Evolutionary conservation across 345 rosid species (phyloP), one percentile per base, ranked within the genome.

Genomic region (Euphorbia peplus): DNA sequence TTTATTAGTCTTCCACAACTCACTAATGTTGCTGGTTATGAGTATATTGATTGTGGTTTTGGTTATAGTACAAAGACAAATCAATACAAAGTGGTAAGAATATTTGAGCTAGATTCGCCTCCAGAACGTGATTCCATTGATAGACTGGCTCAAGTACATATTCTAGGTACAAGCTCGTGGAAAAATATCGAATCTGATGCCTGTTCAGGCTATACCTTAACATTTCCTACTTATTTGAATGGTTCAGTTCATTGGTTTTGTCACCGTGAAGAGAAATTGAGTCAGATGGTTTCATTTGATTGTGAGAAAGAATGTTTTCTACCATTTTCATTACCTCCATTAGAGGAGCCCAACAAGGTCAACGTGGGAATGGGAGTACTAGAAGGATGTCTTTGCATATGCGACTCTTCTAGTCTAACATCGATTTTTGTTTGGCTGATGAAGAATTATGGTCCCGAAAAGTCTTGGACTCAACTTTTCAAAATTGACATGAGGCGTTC

Each of bases 361-460:
- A 12, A 60, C 7, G 11, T 67, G 64, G 62, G 47, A 47, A 57
- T 75, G 74, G 66, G 62, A n/a, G 66, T 75, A 26, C 50, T 75
- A 41, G 61, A 63, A 22, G 70, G 66, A 4, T 75, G 70, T 8
- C 74, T 75, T 26, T 69, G 65, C 14, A 42, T 75, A 44, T 64
- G 67, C 41, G 60, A 75, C n/a, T 54, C 6, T 55, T 30, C 69
- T 56, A 16, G 1, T 4, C 16, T 3, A 9, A 13, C 26, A 26
- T 42, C 4, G 35, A 16, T 39, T 64, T 25, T 48, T 48, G 35
- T 75, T n/a, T 70, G 70, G 70, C 63, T 75, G 11, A 75, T 75
- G 70, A 70, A 64, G 47, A 63, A 70, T 8, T 75, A 75, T 46
- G 70, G 70, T 29, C 62, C 70, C n/a, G 32, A 58, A 41, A 66